Evolutionary conservation across 352 stramenopile species (phyloP).

Genomic region (Hyaloperonospora brassicae): DNA sequence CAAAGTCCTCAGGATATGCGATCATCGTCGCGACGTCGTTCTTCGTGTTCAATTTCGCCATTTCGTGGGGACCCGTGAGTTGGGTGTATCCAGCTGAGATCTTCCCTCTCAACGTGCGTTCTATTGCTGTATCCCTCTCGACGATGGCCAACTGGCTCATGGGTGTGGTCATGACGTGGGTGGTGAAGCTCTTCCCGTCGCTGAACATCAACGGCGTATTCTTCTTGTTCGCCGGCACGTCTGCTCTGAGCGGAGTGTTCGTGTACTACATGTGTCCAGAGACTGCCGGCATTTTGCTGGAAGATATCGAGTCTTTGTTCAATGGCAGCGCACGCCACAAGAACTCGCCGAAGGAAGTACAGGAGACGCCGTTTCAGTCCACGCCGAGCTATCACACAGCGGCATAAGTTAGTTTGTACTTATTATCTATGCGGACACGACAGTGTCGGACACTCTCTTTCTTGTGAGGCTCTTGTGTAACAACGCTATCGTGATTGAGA

Average conservation of each 20-base stretch:
- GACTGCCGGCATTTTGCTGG: conserved; percentile 38
- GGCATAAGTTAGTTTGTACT: conserved; percentile 16
- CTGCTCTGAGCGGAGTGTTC: conserved; percentile 27
- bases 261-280: conserved; percentile 36
- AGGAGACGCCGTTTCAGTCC: conserved; percentile 28
- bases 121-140: conserved; percentile 2
- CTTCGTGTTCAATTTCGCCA: conserved; percentile 10
- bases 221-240: conserved; percentile 41
- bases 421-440: conserved; percentile 20
- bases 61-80: conserved; percentile 7
- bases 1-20: conserved; percentile 1
- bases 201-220: conserved; percentile 51
- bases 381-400: conserved; percentile 15
- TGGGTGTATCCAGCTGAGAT: conserved; percentile 11
- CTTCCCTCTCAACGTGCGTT: conserved; percentile 9
- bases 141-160: conserved; percentile 16
- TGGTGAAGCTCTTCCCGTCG: conserved; percentile 12
- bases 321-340: conserved; percentile 26
- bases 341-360: conserved; percentile 25
- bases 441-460: too few species aligned
- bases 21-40: conserved; percentile 8
- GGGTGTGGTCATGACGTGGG: conserved; percentile 28
- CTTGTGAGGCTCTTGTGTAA: too few species aligned
- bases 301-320: conserved; percentile 42
- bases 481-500: too few species aligned